These are phyloP conservation scores for Fusarium sp. DNA, from an alignment of 2,329 filamentous ascomycete species.

Conservation along the genomic window DNA sequence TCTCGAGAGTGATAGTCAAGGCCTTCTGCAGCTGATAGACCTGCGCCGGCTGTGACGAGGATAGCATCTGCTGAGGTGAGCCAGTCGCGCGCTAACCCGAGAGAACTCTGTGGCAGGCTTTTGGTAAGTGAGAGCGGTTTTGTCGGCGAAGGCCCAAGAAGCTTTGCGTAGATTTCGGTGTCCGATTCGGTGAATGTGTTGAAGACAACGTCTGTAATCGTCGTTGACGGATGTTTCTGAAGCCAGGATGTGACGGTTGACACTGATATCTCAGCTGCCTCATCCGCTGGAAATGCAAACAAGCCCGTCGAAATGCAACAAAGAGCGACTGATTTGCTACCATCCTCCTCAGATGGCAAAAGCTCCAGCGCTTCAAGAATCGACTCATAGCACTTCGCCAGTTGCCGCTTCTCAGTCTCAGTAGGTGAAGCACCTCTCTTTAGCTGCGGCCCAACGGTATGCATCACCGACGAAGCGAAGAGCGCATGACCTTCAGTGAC, in stretches of 20 bases:
- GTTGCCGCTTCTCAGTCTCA: background rate
- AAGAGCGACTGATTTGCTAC: conserved; percentile 19
- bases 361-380: conserved; percentile 12
- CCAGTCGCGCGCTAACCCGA: conserved; percentile 15
- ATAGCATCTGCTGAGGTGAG: conserved; percentile 30
- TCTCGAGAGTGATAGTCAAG: conserved; percentile 31
- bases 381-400: conserved; percentile 21
- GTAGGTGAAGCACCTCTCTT: background rate
- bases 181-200: conserved; percentile 34
- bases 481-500: conserved; percentile 21
- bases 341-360: background rate
- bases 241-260: conserved; percentile 15
- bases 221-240: background rate
- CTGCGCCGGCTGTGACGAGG: conserved; percentile 33
- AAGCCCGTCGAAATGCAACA: conserved; percentile 36
- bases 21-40: conserved; percentile 33
- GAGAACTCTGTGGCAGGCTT: background rate
- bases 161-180: conserved; percentile 4
- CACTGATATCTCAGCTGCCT: conserved; percentile 30
- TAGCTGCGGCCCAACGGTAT: conserved; percentile 31
- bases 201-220: conserved; percentile 31
- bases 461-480: conserved; percentile 14
- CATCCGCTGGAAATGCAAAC: conserved; percentile 30
- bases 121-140: rapidly evolving
- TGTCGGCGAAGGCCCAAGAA: background rate